phyloP scores from a whole-genome alignment of 495 filamentous ascomycete species.

The Articulospora tetracladia region DNA sequence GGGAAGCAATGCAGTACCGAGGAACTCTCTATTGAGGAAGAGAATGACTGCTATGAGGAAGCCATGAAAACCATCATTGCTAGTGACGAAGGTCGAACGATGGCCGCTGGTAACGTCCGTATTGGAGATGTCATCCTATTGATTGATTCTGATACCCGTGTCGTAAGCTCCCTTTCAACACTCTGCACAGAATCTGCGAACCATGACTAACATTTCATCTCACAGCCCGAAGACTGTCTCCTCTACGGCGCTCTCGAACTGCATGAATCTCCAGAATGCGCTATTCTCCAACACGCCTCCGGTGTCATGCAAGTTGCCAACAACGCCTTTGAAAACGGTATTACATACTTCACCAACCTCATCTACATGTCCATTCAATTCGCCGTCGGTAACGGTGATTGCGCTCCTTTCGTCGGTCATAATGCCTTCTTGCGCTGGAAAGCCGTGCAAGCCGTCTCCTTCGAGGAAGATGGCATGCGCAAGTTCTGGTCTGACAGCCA shows the following conservation, averaged over 20 bases:
- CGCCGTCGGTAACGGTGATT: conserved; percentile 63
- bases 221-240: conserved; percentile 52
- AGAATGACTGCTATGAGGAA: conserved; percentile 45
- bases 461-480: conserved; percentile 36
- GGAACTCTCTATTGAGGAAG: conserved; percentile 47
- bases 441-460: conserved; percentile 62
- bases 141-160: conserved; percentile 20
- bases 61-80: conserved; percentile 47
- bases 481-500: conserved; percentile 66
- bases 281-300: conserved; percentile 63
- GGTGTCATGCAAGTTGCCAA: conserved; percentile 66
- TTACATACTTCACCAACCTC: conserved; percentile 71
- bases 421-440: conserved; percentile 69
- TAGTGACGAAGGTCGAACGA: conserved; percentile 55
- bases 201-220: background rate
- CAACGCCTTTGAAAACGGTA: conserved; percentile 56
- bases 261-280: conserved; percentile 65
- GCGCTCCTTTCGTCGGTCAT: conserved; percentile 66
- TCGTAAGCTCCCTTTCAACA: conserved; percentile 7
- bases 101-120: conserved; percentile 66
- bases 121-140: conserved; percentile 65
- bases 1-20: background rate
- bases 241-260: conserved; percentile 65
- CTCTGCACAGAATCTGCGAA: no score
- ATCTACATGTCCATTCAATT: conserved; percentile 67